A percentile compares a stretch with the other conserved stretches of the same genome.
These are phyloP conservation scores for Claviceps pazoutovae DNA, from an alignment of 2,329 filamentous ascomycete species.

Conservation along the genomic window DNA sequence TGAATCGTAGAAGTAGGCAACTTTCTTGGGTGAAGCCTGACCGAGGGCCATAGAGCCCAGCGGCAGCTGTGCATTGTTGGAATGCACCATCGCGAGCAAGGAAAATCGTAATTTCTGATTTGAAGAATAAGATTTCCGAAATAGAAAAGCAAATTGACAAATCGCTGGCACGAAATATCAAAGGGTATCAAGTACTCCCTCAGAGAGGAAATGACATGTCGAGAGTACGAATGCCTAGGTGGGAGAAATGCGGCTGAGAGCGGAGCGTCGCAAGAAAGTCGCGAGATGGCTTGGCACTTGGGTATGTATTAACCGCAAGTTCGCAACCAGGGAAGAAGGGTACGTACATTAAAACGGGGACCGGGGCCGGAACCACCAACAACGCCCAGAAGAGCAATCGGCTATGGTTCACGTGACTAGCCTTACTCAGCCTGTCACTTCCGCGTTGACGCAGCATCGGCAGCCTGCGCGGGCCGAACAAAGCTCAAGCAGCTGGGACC, in stretches of 20 bases:
- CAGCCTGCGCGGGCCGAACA: neutral
- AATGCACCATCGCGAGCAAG: slow-evolving; percentile 21
- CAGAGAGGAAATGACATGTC: neutral
- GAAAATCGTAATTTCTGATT: neutral
- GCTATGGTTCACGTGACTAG: slow-evolving; percentile 7
- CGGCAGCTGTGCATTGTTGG: slow-evolving; percentile 16
- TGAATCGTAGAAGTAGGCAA: slow-evolving; percentile 97
- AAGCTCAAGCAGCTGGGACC: neutral
- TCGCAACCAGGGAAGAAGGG: neutral
- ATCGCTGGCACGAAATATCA: neutral
- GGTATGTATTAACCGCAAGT: neutral
- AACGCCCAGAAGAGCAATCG: neutral
- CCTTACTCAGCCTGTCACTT: slow-evolving; percentile 9
- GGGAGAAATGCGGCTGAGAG: neutral
- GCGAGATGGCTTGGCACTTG: slow-evolving; percentile 1
- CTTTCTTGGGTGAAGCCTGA: slow-evolving; percentile 51
- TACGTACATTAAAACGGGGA: too few species aligned
- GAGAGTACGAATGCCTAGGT: neutral
- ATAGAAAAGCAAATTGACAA: neutral
- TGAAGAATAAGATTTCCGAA: neutral
- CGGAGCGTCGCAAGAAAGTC: slow-evolving; percentile 1
- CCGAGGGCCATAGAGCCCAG: slow-evolving; percentile 34
- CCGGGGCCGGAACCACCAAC: too few species aligned
- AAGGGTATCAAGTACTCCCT: neutral
- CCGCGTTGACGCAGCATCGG: neutral